These are phyloP conservation scores for Allium fistulosum DNA, from an alignment of 106 monocot genomes.

Conservation along the genomic window DNA sequence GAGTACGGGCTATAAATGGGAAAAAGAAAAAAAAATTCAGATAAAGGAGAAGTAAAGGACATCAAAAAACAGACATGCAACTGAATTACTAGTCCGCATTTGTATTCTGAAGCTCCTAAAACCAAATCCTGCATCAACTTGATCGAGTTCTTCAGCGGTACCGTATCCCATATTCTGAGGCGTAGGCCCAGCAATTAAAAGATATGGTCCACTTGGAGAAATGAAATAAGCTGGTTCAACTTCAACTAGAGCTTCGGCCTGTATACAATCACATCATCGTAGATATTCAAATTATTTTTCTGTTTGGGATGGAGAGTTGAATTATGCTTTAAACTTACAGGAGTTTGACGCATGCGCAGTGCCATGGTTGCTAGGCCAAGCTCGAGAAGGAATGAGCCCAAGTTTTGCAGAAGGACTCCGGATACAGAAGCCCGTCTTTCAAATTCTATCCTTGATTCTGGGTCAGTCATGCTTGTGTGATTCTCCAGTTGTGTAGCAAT, in stretches of 20 bases:
- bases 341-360: slow-evolving; percentile 64
- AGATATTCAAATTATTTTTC: neutral
- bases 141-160: too few species aligned
- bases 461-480: slow-evolving; percentile 40
- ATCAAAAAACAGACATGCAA: too few species aligned
- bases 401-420: slow-evolving; percentile 61
- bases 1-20: too few species aligned
- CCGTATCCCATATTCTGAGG: too few species aligned
- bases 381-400: slow-evolving; percentile 85
- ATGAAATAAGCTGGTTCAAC: slow-evolving; percentile 89
- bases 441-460: slow-evolving; percentile 21
- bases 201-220: slow-evolving; percentile 69
- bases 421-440: slow-evolving; percentile 56
- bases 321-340: slow-evolving; percentile 37
- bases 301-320: neutral
- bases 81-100: too few species aligned
- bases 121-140: too few species aligned
- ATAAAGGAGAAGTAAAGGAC: too few species aligned
- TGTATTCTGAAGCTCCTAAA: too few species aligned
- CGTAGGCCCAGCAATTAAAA: slow-evolving; percentile 61
- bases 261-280: slow-evolving; percentile 4
- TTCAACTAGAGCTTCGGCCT: slow-evolving; percentile 80
- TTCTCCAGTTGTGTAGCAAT: slow-evolving; percentile 56
- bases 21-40: too few species aligned
- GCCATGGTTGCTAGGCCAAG: slow-evolving; percentile 90